Base-by-base conservation (phyloP, 1,284 basidiomycete species). In the Pterulicium gracile region DNA sequence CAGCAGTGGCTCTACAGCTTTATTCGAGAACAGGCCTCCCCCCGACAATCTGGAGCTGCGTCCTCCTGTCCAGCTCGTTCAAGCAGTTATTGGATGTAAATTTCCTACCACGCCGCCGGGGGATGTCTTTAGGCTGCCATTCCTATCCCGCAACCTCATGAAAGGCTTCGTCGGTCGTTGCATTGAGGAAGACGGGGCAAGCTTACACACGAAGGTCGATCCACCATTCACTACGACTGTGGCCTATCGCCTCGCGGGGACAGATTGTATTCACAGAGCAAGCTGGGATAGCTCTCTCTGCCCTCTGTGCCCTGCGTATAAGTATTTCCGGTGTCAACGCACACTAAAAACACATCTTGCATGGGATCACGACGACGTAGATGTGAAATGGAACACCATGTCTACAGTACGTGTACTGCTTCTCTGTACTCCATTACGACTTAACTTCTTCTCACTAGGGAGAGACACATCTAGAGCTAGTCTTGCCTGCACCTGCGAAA, bases 301-400 rank as follows among this genome's bases (percentile, higher is more conserved):
- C 55, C 82, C 83, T 0, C 50, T 86, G 14, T 87, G 83, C 55
- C 63, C 69, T 41, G 53, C 80, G 2, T 68, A 78, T 43, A 66
- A 66, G 3, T 52, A 49, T 0, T 75, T 87, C 43, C 48, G 55
- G 3, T 77, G 70, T 12, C 63, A 61, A 19, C 66, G 62, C 15
- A 70, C 77, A 64, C 60, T 86, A 1, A 57, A 61, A 23, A 67
- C 59, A 20, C 83, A 87, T 56, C 51, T 86, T 12, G 51, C 58
- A 3, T 70, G 69, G 62, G 74, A 79, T 55, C 83, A 87, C 54
- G 24, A 54, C 0, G 69, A 69, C 17, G 62, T 76, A 17, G 54
- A 60, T 34, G 55, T 61, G 1, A 56, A 60, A 32, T 81, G 78
- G 77, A 58, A 23, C 52, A 58, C 32, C 44, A 58, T n/a, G 55